Evolutionary conservation across 768 basidiomycete genomes (phyloP), one percentile per base, ranked within the genome.

Genomic region (Xerocomellus amylosporus): DNA sequence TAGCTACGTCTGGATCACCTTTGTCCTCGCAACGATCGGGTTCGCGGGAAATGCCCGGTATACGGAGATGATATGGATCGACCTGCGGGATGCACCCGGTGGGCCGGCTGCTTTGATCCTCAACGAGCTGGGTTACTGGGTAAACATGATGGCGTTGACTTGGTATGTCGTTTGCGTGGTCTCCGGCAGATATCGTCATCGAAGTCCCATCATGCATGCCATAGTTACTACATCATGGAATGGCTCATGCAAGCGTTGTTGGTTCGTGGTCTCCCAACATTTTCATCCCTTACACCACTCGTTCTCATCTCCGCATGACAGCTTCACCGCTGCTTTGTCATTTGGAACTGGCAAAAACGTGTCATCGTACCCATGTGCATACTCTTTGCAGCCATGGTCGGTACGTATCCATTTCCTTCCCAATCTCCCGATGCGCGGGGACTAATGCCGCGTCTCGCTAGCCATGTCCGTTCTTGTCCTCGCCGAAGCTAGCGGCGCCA

Each of bases 21-120:
- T 72, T 30, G 8, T 37, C 14, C 47, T 72, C 33, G 72, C 58
- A 5, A 67, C 65, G 1, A 48, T 74, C 10, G 63, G 60, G 9
- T 59, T 67, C 7, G 68, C 55, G 8, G 53, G 42, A 2, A 65
- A 71, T 24, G 54, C 59, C 3, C 65, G 59, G 37, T 71, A 66
- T 51, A 71, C 59, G 49, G 65, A 56, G 20, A 61, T 67, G 70
- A 66, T 71, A n/a, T 75, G 55, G 59, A 70, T 71, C 20, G 69
- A 73, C 36, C 8, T 66, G 31, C 68, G 71, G 13, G 54, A 57
- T 30, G 19, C 50, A 7, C 38, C 53, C 0, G 58, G 58, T 37
- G 58, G 58, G 5, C 50, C 61, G 5, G 60, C 54, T 13, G 60
- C 59, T 34, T 56, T 37, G 46, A 54, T 61, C 34, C 45, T 51